Conservation (phyloP, 805 yeast species). For the Nakazawaea pomicola region DNA sequence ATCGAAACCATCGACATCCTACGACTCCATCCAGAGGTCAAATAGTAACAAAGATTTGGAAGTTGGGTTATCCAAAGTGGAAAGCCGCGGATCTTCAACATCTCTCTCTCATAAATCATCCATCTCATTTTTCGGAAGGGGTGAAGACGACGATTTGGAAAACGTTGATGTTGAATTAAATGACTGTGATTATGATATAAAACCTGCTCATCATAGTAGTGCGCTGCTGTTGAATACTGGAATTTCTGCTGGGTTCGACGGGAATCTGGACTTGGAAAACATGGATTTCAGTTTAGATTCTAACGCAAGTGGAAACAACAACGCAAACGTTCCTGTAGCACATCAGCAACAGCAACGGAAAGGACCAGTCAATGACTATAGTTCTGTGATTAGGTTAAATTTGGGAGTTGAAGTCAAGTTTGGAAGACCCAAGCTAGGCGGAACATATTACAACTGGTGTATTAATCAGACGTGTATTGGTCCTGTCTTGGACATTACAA, state of each 20-base stretch:
- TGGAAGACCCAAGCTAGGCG: slow-evolving; percentile 52
- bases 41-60: slow-evolving; percentile 11
- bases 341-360: neutral
- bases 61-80: slow-evolving; percentile 13
- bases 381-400: slow-evolving; percentile 8
- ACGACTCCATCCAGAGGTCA: slow-evolving; percentile 13
- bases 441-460: slow-evolving; percentile 55
- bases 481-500: slow-evolving; percentile 25
- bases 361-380: neutral
- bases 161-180: slow-evolving; percentile 51
- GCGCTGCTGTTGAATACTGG: neutral
- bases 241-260: slow-evolving; percentile 12
- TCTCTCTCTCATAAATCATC: slow-evolving; percentile 8
- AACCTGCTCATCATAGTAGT: neutral
- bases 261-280: neutral
- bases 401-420: slow-evolving; percentile 17
- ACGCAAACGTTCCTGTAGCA: too few relatives aligned
- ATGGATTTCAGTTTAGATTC: neutral
- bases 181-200: slow-evolving; percentile 21
- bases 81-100: neutral
- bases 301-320: neutral
- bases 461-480: slow-evolving; percentile 36
- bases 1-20: slow-evolving; percentile 4
- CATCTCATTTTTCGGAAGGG: slow-evolving; percentile 29
- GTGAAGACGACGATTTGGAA: slow-evolving; percentile 38